Conservation (phyloP, 2,329 filamentous ascomycete species). For the Geosmithia flava region DNA sequence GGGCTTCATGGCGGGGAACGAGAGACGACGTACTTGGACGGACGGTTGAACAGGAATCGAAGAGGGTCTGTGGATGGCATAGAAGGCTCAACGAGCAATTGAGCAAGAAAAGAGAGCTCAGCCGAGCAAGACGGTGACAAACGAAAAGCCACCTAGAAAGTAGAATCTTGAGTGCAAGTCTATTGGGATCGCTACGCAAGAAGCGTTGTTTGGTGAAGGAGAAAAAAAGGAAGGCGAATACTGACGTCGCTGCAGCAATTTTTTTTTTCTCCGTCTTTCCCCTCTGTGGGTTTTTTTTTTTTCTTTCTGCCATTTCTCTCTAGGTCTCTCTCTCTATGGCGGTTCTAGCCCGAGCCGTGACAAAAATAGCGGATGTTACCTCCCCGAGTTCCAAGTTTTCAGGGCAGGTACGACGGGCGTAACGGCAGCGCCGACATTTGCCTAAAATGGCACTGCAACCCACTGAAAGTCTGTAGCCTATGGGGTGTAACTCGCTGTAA, state of each 20-base stretch:
- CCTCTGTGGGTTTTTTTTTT: not conserved
- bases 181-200: too few species aligned
- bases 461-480: too few species aligned
- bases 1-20: not conserved
- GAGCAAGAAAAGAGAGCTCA: constrained; percentile 3
- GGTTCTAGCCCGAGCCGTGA: not conserved
- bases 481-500: too few species aligned
- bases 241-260: not conserved
- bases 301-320: too few species aligned
- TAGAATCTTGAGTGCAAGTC: too few species aligned
- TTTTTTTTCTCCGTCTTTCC: not conserved
- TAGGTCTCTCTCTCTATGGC: too few species aligned
- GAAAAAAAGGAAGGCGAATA: not conserved
- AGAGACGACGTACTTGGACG: constrained; percentile 62
- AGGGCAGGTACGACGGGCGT: too few species aligned
- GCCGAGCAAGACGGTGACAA: not conserved
- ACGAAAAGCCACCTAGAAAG: not conserved
- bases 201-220: not conserved
- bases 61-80: constrained; percentile 89
- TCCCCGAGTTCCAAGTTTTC: too few species aligned
- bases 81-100: constrained; percentile 33
- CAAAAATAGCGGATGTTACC: too few species aligned
- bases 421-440: too few species aligned
- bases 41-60: constrained; percentile 78
- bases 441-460: too few species aligned